Conservation (phyloP, 106 monocot genomes). For the Dendrobium catenatum region DNA sequence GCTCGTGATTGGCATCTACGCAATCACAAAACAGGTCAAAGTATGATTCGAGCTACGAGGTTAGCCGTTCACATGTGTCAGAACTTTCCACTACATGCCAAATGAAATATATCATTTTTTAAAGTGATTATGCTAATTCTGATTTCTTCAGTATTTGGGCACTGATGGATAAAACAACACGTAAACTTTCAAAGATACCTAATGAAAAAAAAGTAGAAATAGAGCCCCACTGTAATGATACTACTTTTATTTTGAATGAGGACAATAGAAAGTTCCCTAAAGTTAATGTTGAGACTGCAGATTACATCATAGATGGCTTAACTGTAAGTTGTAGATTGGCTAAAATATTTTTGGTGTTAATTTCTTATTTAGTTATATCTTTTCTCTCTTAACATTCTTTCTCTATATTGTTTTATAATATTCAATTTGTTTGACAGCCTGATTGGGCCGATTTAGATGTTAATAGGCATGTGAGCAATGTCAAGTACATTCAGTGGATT, state of each 20-base stretch:
- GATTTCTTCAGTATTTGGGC: constrained; percentile 19
- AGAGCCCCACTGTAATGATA: constrained; percentile 31
- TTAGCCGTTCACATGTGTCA: not conserved
- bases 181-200: constrained; percentile 42
- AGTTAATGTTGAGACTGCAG: constrained; percentile 40
- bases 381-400: not conserved
- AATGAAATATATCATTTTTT: too few relatives aligned
- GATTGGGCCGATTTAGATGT: constrained; percentile 43
- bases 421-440: constrained; percentile 22
- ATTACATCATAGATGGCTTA: constrained; percentile 54
- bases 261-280: constrained; percentile 44
- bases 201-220: constrained; percentile 53
- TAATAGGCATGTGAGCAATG: constrained; percentile 56
- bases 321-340: constrained; percentile 39
- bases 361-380: too few relatives aligned
- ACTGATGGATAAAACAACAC: constrained; percentile 63
- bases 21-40: constrained; percentile 22
- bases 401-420: too few relatives aligned
- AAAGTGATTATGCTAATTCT: too few relatives aligned
- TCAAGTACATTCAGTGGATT: constrained; percentile 48
- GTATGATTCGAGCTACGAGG: constrained; percentile 67
- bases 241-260: constrained; percentile 24
- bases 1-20: too few relatives aligned
- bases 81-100: too few relatives aligned
- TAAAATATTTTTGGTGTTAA: not conserved